These are phyloP conservation scores for Paraleonurus japonicus DNA, from an alignment of 257 asterid genomes.

Conservation along the genomic window DNA sequence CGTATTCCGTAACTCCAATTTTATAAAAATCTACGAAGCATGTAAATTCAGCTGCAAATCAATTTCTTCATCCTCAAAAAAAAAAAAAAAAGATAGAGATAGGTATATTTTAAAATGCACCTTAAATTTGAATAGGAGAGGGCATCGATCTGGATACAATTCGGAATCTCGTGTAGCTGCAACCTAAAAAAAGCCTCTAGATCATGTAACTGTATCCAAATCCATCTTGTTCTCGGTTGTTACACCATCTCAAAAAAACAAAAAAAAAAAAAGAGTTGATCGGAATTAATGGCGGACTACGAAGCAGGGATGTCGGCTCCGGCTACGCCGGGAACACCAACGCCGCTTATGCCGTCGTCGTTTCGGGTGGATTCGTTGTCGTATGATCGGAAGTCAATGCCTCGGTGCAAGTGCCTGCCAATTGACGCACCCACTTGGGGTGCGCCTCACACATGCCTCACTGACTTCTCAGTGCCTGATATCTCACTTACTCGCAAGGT, in stretches of 20 bases:
- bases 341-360: conserved; percentile 59
- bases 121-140: neutral
- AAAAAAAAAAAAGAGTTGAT: neutral
- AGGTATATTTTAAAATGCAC: neutral
- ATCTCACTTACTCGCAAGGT: conserved; percentile 95
- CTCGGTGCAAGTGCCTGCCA: conserved; percentile 89
- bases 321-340: conserved; percentile 90
- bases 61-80: neutral
- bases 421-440: conserved; percentile 71
- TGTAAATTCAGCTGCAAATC: conserved; percentile 37
- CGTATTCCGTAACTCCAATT: conserved; percentile 47
- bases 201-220: conserved; percentile 38
- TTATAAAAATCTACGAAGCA: conserved; percentile 56
- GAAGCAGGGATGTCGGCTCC: conserved; percentile 65
- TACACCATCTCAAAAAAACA: neutral
- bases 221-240: neutral
- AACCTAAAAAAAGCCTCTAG: conserved; percentile 40
- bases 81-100: conserved; percentile 19
- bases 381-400: conserved; percentile 86
- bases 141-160: conserved; percentile 41
- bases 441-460: conserved; percentile 71
- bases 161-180: conserved; percentile 42
- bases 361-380: conserved; percentile 66
- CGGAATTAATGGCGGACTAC: conserved; percentile 47
- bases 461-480: conserved; percentile 60